Conservation (phyloP, 2,329 filamentous ascomycete species). For the Ascochyta koolunga region DNA sequence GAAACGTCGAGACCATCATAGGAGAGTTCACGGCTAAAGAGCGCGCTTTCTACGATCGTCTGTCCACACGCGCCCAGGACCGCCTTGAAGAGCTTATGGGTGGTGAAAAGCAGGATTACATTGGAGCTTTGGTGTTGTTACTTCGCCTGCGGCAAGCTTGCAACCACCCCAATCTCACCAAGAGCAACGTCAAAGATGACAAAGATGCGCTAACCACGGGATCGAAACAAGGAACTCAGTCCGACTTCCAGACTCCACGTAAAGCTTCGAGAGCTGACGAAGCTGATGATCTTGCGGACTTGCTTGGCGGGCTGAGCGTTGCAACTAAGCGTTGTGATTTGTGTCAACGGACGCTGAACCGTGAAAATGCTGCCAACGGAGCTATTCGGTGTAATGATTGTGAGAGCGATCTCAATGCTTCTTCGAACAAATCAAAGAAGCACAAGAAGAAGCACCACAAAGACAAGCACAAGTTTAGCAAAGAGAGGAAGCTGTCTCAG, state of each 20-base stretch:
- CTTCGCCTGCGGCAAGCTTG: conserved; percentile 89
- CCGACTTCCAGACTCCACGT: conserved; percentile 42
- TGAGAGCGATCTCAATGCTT: conserved; percentile 71
- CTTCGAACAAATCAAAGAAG: conserved; percentile 48
- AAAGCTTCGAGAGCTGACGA: conserved; percentile 62
- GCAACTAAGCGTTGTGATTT: conserved; percentile 80
- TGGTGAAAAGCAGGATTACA: conserved; percentile 80
- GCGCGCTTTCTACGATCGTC: conserved; percentile 80
- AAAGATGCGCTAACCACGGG: conserved; percentile 80
- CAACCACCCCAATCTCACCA: conserved; percentile 89
- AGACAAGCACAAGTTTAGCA: conserved; percentile 38
- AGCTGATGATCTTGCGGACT: conserved; percentile 81
- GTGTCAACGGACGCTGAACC: conserved; percentile 72
- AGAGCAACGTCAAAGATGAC: conserved; percentile 83
- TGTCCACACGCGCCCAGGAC: conserved; percentile 84
- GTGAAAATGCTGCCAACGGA: conserved; percentile 60
- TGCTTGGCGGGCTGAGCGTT: conserved; percentile 85
- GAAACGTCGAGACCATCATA: conserved; percentile 81
- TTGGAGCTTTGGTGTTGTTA: conserved; percentile 90
- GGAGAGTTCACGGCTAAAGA: conserved; percentile 81
- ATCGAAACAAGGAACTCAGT: conserved; percentile 50
- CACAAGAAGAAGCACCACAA: conserved; percentile 55
- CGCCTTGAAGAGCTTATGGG: conserved; percentile 90
- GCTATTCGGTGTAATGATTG: conserved; percentile 74
- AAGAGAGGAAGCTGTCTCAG: conserved; percentile 54